A percentile compares a stretch with the other conserved stretches of the same genome.
Evolutionary conservation across 2,329 filamentous ascomycete genomes (phyloP).

Genomic region (Mycocentrospora acerina): DNA sequence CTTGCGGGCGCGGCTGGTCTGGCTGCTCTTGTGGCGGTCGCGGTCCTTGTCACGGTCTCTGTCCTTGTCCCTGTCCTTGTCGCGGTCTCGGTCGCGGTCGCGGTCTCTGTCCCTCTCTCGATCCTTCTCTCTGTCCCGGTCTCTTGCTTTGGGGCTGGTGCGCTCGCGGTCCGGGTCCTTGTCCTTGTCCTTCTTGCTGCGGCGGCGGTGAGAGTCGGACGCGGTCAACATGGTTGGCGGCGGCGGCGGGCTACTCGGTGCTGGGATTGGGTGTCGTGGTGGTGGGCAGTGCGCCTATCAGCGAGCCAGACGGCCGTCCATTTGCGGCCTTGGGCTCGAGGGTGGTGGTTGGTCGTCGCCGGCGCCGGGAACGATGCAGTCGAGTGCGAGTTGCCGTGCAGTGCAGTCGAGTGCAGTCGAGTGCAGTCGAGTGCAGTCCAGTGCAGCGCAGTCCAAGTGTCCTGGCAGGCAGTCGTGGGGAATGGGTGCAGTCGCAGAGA

Average conservation of each 20-base stretch:
- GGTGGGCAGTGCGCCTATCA: conserved; percentile 36
- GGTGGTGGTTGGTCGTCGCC: too few species aligned
- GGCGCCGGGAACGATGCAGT: background rate
- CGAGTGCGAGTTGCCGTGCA: too few species aligned
- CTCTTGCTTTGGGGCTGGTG: background rate
- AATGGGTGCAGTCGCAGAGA: too few species aligned
- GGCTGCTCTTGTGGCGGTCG: conserved; percentile 30
- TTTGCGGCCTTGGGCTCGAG: conserved; percentile 17
- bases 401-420: too few species aligned
- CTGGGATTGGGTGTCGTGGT: conserved; percentile 33
- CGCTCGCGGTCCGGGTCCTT: background rate
- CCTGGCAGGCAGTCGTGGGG: too few species aligned
- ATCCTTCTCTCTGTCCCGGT: conserved; percentile 26
- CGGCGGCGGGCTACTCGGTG: conserved; percentile 19
- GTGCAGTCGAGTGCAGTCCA: too few species aligned
- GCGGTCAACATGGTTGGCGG: conserved; percentile 29
- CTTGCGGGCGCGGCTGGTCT: conserved; percentile 24
- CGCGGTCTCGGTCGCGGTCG: conserved; percentile 20
- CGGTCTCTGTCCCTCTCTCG: conserved; percentile 22
- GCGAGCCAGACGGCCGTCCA: conserved; percentile 29
- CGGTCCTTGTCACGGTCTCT: conserved; percentile 21
- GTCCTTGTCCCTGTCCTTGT: conserved; percentile 31
- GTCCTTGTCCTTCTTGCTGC: conserved; percentile 36
- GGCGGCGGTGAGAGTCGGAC: conserved; percentile 40
- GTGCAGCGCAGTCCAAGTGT: too few species aligned